Evolutionary conservation across 78 protist genomes (phyloP).

Genomic region (Dictyostelium firmibasis): DNA sequence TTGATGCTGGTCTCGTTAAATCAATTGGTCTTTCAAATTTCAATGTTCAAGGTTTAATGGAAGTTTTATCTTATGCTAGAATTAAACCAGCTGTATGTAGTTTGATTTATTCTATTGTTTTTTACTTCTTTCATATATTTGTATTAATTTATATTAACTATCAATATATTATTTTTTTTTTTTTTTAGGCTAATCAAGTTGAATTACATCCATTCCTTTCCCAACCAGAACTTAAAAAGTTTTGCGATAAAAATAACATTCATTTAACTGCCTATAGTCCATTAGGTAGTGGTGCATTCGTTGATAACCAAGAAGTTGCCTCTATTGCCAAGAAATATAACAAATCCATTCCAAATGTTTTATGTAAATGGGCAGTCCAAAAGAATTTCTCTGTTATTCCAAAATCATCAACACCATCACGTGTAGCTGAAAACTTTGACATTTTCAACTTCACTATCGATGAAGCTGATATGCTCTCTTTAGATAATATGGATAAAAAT

Average conservation of each 20-base stretch:
- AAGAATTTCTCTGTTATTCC: constrained; percentile 67
- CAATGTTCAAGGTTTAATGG: constrained; percentile 20
- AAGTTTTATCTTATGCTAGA: constrained; percentile 56
- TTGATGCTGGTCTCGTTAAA: constrained; percentile 69
- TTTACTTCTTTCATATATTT: too few relatives aligned
- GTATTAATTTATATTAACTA: too few relatives aligned
- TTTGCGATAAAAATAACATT: constrained; percentile 31
- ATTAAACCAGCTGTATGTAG: constrained; percentile 75
- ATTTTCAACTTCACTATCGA: constrained; percentile 56
- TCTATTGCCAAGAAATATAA: constrained; percentile 72
- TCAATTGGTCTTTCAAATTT: constrained; percentile 83
- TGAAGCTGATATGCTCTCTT: constrained; percentile 40
- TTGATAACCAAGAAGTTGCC: constrained; percentile 39
- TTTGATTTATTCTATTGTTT: too few relatives aligned
- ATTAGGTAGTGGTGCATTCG: constrained; percentile 72
- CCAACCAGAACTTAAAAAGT: constrained; percentile 40
- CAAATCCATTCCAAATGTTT: constrained; percentile 76
- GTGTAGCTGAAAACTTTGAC: constrained; percentile 57
- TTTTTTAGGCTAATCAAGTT: constrained; percentile 64
- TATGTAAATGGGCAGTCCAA: constrained; percentile 27
- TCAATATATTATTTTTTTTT: too few relatives aligned
- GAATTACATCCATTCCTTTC: constrained; percentile 88
- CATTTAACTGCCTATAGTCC: constrained; percentile 80
- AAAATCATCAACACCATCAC: constrained; percentile 21
- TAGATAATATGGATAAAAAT: constrained; percentile 12